These are phyloP conservation scores for Aspergillus brasiliensis DNA, from an alignment of 2,329 filamentous ascomycete species.

Conservation along the genomic window DNA sequence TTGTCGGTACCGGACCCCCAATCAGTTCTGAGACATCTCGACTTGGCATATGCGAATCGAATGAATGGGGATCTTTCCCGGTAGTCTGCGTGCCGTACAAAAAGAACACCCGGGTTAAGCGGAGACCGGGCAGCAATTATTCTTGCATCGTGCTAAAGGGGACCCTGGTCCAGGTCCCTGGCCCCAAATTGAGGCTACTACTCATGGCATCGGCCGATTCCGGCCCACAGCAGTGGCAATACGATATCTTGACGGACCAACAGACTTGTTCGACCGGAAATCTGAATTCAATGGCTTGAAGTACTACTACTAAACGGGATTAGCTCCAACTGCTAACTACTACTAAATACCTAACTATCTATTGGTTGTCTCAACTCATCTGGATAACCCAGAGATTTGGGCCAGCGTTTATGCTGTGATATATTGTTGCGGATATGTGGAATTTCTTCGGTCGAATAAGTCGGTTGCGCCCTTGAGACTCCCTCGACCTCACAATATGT, in stretches of 20 bases:
- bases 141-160: background rate
- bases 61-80: background rate
- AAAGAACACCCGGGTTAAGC: background rate
- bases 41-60: background rate
- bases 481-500: no score
- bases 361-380: no score
- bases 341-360: no score
- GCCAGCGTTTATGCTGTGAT: no score
- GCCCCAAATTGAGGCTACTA: constrained; percentile 1
- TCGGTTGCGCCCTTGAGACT: no score
- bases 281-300: no score
- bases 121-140: background rate
- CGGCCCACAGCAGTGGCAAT: constrained; percentile 2
- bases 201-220: background rate
- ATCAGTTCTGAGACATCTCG: background rate
- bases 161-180: constrained; percentile 2
- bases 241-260: background rate
- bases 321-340: no score
- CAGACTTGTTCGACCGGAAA: no score
- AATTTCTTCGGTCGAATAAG: no score
- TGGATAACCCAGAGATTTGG: no score
- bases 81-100: background rate
- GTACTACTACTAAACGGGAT: no score
- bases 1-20: background rate
- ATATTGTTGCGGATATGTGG: no score